phyloP scores from a whole-genome alignment of 192 early-diverging fungal species.

The Kickxella alabastrina region DNA sequence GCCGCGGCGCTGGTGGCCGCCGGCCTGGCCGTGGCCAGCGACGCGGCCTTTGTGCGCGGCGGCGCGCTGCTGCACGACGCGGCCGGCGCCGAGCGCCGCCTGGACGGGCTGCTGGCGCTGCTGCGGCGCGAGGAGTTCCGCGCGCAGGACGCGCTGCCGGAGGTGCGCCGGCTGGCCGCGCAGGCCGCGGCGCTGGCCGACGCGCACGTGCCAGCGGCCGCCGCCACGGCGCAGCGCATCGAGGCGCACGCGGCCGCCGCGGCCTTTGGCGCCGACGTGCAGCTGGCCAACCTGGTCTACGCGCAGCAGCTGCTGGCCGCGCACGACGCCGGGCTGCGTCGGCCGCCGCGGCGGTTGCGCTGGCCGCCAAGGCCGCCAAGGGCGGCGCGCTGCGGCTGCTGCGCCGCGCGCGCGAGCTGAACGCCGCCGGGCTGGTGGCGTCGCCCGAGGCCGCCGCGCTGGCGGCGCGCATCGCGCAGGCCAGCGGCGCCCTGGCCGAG shows the following conservation, averaged over 20 bases:
- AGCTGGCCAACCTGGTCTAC: constrained; percentile 55
- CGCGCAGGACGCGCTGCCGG: constrained; percentile 61
- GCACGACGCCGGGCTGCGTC: constrained; percentile 31
- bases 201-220: constrained; percentile 52
- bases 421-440: constrained; percentile 7
- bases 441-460: constrained; percentile 5
- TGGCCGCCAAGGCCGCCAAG: constrained; percentile 49
- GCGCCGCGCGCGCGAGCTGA: constrained; percentile 61
- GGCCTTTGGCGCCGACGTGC: constrained; percentile 66
- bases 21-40: constrained; percentile 63
- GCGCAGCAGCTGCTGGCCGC: constrained; percentile 34
- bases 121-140: constrained; percentile 76
- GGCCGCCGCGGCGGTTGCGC: constrained; percentile 25
- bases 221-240: constrained; percentile 53
- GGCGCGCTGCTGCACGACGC: constrained; percentile 76
- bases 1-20: constrained; percentile 63
- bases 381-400: constrained; percentile 60
- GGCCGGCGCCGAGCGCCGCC: constrained; percentile 69
- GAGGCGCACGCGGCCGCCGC: constrained; percentile 49
- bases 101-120: constrained; percentile 70
- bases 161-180: constrained; percentile 63
- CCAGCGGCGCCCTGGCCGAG: constrained; percentile 14
- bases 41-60: constrained; percentile 66
- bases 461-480: constrained; percentile 8
- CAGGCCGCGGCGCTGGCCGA: constrained; percentile 68